A percentile compares a stretch with the other conserved stretches of the same genome.
phyloP scores from a whole-genome alignment of 805 yeast genomes.

The Ogataea populi-albae region DNA sequence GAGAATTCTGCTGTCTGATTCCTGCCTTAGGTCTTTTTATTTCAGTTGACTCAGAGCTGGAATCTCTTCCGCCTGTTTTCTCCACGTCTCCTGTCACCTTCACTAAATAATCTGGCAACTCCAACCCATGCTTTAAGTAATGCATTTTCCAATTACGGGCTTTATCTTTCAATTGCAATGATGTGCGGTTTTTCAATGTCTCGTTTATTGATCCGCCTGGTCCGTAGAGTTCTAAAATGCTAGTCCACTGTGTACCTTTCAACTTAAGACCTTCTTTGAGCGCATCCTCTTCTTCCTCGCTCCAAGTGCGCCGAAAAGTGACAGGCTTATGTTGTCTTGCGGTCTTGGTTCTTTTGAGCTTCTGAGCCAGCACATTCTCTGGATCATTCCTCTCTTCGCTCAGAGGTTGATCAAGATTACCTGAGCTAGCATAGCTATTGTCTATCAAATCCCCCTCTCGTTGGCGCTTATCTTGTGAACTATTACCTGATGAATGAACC shows the following conservation, averaged over 20 bases:
- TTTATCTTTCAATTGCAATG: conserved; percentile 91
- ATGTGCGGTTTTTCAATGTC: conserved; percentile 79
- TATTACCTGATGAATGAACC: conserved; percentile 5
- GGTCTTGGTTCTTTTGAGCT: conserved; percentile 12
- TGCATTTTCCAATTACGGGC: conserved; percentile 95
- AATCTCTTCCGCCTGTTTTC: conserved; percentile 12
- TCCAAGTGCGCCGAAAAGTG: conserved; percentile 70
- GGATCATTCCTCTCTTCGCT: neutral
- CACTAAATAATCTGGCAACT: conserved; percentile 74
- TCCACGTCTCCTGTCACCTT: conserved; percentile 88
- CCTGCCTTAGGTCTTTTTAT: conserved; percentile 25
- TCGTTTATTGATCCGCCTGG: conserved; percentile 89
- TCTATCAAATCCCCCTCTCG: conserved; percentile 6
- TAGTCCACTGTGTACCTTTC: conserved; percentile 93
- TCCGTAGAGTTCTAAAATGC: conserved; percentile 85
- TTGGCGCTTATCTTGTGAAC: conserved; percentile 7
- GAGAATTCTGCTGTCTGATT: conserved; percentile 13
- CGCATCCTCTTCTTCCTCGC: conserved; percentile 83
- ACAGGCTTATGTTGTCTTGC: conserved; percentile 27
- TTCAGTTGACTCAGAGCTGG: conserved; percentile 7
- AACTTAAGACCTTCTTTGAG: conserved; percentile 73
- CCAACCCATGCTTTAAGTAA: conserved; percentile 68
- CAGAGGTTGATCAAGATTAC: conserved; percentile 4
- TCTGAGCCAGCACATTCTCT: conserved; percentile 2
- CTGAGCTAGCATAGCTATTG: neutral